These are phyloP conservation scores for Nothomitra cinnamomea DNA, from an alignment of 2,329 filamentous ascomycete species.

Conservation along the genomic window DNA sequence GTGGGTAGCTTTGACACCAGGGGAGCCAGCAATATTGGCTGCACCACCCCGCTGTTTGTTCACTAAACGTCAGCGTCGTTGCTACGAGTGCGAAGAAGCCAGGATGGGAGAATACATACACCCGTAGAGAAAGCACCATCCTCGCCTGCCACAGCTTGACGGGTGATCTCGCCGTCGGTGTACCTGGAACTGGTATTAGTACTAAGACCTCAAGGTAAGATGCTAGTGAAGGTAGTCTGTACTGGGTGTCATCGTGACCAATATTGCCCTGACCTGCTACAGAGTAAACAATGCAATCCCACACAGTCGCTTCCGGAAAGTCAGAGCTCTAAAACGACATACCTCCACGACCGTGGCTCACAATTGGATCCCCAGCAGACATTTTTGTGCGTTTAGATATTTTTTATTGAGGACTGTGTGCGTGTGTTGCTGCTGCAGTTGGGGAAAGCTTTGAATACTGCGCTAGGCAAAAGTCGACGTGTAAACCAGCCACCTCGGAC, in stretches of 20 bases:
- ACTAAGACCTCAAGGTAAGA: not conserved
- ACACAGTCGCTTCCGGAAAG: not conserved
- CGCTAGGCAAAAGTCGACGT: no score
- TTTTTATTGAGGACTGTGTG: not conserved
- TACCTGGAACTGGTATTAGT: conserved; percentile 22
- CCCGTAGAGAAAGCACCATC: conserved; percentile 33
- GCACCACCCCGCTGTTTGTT: conserved; percentile 14
- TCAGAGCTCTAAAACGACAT: not conserved
- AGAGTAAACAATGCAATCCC: not conserved
- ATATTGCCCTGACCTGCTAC: not conserved
- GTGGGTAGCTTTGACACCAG: conserved; percentile 5
- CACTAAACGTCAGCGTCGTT: conserved; percentile 4
- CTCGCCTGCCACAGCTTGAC: conserved; percentile 31
- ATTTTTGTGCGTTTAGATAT: not conserved
- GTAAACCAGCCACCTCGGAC: not conserved
- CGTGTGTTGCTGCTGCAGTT: not conserved
- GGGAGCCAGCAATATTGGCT: conserved; percentile 15
- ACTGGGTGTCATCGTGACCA: not conserved
- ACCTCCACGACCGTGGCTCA: conserved; percentile 7
- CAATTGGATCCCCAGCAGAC: not conserved
- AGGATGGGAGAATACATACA: conserved; percentile 9
- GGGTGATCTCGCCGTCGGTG: conserved; percentile 44
- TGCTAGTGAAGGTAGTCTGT: not conserved
- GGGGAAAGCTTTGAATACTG: no score
- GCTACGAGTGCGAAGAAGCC: not conserved